Evolutionary conservation across 345 rosid genomes (phyloP), one percentile per base, ranked within the genome.

Genomic region (Raphanus raphanistrum): DNA sequence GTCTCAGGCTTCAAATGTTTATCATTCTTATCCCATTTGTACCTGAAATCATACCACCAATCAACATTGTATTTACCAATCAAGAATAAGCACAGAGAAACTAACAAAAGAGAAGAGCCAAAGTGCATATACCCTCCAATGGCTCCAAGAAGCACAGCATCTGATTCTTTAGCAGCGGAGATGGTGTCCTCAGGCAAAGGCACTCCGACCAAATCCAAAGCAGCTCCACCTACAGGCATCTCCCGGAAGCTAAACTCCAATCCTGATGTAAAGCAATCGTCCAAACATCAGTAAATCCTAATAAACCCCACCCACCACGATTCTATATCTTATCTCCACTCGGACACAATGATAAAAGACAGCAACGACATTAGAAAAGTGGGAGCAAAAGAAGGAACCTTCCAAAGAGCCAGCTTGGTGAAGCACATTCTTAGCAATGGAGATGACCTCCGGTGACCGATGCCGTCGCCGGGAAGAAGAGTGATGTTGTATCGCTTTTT

Each of bases 71-170:
- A 8, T 8, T 3, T 4, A 11, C 29, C 7, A 12, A 25, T 9
- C 1, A 10, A 41, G 7, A n/a, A 13, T 63, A 29, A 66, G 1
- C 26, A 29, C 11, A 58, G 1, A 48, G 15, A 50, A 4, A 11
- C 13, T 10, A 11, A 13, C 16, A 45, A 45, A 3, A 12, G 15
- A 62, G 2, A n/a, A 55, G 15, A 61, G 12, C 12, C 71, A 33
- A 6, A 1, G 8, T 21, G 8, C 2, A 54, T 68, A 45, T 6
- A 94, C 97, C 98, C 98, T 83, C 97, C 97, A 13, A 94, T 92
- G 67, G 98, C 97, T 75, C 98, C 98, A 70, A 95, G 96, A 77
- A 92, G 93, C 83, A 92, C 83, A 0, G 97, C 97, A 84, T 95
- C 90, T 10, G 96, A 84, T 35, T 79, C 87, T 81, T 78, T 88